phyloP scores from a whole-genome alignment of 352 stramenopile genomes.

The Aphanomyces astaci region DNA sequence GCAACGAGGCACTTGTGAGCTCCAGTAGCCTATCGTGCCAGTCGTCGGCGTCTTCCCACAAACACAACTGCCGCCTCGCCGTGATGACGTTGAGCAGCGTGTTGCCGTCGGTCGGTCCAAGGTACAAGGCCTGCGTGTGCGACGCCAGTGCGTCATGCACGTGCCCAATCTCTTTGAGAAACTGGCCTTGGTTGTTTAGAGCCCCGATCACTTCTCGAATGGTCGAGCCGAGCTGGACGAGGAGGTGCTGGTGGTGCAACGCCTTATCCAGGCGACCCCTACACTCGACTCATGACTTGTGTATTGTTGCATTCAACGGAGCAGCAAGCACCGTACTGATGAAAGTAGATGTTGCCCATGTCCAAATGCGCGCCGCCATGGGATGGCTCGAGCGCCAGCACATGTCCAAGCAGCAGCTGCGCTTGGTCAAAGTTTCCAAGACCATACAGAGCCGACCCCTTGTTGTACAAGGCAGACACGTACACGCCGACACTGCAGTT shows the following conservation, averaged over 20 bases:
- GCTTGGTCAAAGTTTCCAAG: constrained; percentile 36
- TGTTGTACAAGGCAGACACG: constrained; percentile 58
- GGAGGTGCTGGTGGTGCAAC: constrained; percentile 37
- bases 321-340: constrained; percentile 23
- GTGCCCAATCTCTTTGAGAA: constrained; percentile 43
- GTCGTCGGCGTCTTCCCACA: constrained; percentile 44
- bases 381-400: constrained; percentile 38
- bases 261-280: constrained; percentile 33
- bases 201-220: constrained; percentile 25
- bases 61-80: constrained; percentile 43
- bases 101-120: constrained; percentile 32
- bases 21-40: constrained; percentile 40
- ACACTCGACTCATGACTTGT: neutral
- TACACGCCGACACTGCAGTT: constrained; percentile 23
- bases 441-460: constrained; percentile 44
- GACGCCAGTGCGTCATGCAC: constrained; percentile 34
- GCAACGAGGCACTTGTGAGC: constrained; percentile 27
- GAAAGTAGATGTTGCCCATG: constrained; percentile 46
- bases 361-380: constrained; percentile 44
- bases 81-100: constrained; percentile 47
- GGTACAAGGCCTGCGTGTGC: constrained; percentile 36
- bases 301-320: no score
- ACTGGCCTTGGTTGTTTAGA: constrained; percentile 69
- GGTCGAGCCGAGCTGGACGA: constrained; percentile 27
- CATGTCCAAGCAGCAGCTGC: constrained; percentile 31